phyloP scores from a whole-genome alignment of 2,329 filamentous ascomycete species.

The Hymenotorrendiella dingleyae region DNA sequence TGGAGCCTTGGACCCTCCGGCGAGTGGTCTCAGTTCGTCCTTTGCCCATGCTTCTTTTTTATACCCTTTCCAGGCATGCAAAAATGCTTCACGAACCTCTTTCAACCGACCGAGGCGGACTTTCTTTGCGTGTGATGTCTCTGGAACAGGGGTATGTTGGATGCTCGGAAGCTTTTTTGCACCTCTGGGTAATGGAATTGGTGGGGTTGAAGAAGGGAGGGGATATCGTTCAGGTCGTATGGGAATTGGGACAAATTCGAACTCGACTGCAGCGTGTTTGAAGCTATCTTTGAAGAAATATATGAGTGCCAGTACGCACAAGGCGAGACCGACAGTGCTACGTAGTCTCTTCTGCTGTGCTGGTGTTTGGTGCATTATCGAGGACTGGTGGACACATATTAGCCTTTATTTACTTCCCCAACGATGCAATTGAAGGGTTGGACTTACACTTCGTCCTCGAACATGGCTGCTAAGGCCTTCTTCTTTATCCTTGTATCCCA shows the following conservation, averaged over 20 bases:
- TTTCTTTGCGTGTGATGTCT: slow-evolving; percentile 12
- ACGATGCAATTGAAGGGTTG: too few species aligned
- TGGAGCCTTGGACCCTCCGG: slow-evolving; percentile 61
- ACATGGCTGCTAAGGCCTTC: too few species aligned
- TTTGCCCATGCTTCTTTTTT: slow-evolving; percentile 73
- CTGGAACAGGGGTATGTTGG: slow-evolving; percentile 16
- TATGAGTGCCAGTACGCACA: slow-evolving; percentile 3
- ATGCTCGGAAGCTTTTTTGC: slow-evolving; percentile 23
- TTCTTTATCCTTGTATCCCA: too few species aligned
- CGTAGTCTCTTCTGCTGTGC: too few species aligned
- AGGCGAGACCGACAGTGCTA: not conserved
- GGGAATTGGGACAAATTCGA: slow-evolving; percentile 18
- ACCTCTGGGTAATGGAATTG: slow-evolving; percentile 16
- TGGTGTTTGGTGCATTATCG: too few species aligned
- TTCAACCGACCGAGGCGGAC: slow-evolving; percentile 14
- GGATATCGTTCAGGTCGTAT: slow-evolving; percentile 22
- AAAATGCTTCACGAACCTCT: slow-evolving; percentile 20
- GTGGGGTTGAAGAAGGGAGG: slow-evolving; percentile 8
- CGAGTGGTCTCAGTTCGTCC: slow-evolving; percentile 77
- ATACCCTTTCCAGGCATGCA: slow-evolving; percentile 71
- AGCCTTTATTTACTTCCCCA: too few species aligned
- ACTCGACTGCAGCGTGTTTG: slow-evolving; percentile 6
- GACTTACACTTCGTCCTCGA: too few species aligned
- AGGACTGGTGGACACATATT: too few species aligned
- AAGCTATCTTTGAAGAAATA: slow-evolving; percentile 6